Evolutionary conservation across 176 grass and related monocot species (phyloP), one percentile per base, ranked within the genome.

Genomic region (Zoysia japonica): DNA sequence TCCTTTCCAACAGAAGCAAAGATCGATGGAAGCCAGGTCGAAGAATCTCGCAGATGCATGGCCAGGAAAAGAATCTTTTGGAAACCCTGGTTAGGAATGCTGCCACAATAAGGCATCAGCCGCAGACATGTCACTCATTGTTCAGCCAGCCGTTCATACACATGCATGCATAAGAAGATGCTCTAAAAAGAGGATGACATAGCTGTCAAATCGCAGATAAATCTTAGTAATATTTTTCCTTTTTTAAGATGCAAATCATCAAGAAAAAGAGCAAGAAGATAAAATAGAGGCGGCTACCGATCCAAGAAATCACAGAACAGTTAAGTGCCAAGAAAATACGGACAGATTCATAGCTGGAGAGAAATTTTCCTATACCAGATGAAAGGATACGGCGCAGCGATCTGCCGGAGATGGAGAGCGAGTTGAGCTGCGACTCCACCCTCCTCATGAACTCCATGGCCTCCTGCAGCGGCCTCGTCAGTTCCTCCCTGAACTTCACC

Each of bases 401-500:
- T 70, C 92, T 85, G 78, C 91, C 87, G 72, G 92, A 85, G 68
- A 98, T 93, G 44, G 92, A 95, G 17, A 98, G 96, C 14, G 96
- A 89, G 89, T 80, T 98, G 63, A 98, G 84, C 67, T 98, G 96
- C 55, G 88, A 77, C 84, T 98, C 96, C 14, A 99, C 96, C 45
- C 84, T 86, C 47, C 90, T 65, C 75, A 99, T 80, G 71, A 99
- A 99, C 86, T 99, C 92, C 92, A 95, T 99, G 12, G 92, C 90
- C 67, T 99, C 96, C 61, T 99, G 92, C 76, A 99, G 81, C 83
- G 96, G 96, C 86, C 90, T 89, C 36, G 88, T 89, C 43, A 99
- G 84, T 79, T 99, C 92, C 84, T 99, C 96, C 87, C 86, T 85
- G 87, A 91, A 95, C 86, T 99, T 99, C 71, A 99, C 90, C 62